A percentile compares a stretch with the other conserved stretches of the same genome.
Conservation (phyloP, 2,329 filamentous ascomycete species). For the Metarhizium guizhouense region DNA sequence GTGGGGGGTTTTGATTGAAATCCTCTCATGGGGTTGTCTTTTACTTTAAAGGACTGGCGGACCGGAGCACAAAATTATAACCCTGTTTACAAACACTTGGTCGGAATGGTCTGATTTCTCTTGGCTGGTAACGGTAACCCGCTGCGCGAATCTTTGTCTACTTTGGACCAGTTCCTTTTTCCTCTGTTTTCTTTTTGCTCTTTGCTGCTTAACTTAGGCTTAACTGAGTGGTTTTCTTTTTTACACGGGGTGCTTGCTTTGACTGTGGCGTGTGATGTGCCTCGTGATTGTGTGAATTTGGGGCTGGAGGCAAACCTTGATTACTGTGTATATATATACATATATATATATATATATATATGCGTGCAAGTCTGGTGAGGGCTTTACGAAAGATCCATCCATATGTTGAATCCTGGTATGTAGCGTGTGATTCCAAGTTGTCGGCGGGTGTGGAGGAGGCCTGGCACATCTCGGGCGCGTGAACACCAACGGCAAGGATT, state of each 20-base stretch:
- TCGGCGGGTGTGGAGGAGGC: too few relatives aligned
- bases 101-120: neutral
- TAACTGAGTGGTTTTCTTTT: neutral
- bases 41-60: neutral
- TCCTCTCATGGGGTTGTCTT: slow-evolving; percentile 7
- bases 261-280: neutral
- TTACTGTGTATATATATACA: too few relatives aligned
- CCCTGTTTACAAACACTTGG: neutral
- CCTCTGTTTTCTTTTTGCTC: neutral
- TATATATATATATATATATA: too few relatives aligned
- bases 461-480: too few relatives aligned
- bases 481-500: too few relatives aligned
- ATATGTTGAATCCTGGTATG: too few relatives aligned
- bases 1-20: slow-evolving; percentile 7
- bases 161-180: neutral
- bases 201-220: neutral
- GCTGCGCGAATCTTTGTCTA: neutral
- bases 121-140: neutral
- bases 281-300: neutral
- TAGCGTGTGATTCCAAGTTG: too few relatives aligned
- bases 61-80: neutral
- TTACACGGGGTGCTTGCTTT: neutral
- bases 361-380: too few relatives aligned
- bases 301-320: too few relatives aligned
- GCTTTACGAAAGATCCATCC: too few relatives aligned